Evolutionary conservation across 352 stramenopile genomes (phyloP), one percentile per base, ranked within the genome.

Genomic region (Phytophthora pisi): DNA sequence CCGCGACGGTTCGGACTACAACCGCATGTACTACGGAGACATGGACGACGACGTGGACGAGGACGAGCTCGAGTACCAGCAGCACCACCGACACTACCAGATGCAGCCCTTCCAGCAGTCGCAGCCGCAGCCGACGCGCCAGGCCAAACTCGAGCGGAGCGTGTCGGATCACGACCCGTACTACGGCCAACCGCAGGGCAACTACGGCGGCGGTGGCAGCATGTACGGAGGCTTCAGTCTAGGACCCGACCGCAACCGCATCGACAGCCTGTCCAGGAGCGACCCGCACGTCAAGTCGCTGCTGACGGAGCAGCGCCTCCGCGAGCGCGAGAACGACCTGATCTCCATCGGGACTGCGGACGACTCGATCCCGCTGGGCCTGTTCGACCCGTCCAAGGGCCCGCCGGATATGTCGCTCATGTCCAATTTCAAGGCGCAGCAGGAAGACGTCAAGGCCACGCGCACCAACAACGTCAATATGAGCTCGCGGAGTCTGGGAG

Each of bases 281-380:
- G 70, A 81, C 51, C 74, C 64, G 16, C 75, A 81, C n/a, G 71
- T 78, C 57, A 89, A 88, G 63, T 84, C 84, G 4, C 51, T 91
- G 45, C 60, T 90, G 31, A 83, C 72, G 8, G 84, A 90, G 24
- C 80, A 91, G 61, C 84, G 82, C 7, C 79, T 88, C n/a, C 82
- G 75, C 51, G 75, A 87, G 47, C 74, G 76, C 15, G 77, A 90
- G 75, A 83, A 87, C 50, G 84, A 91, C 55, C 52, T 84, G 9
- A 81, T 84, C 45, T 91, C 84, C 30, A 76, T 79, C 64, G 77
- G 67, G 7, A 82, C 78, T 1, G 78, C 79, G 1, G 84, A 90
- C 47, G 77, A 84, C 45, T 71, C 80, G 42, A 60, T 78, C 38
- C 69, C 79, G 11, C 52, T 82, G 11, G 61, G 61, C 5, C 51